Conservation (phyloP, 805 yeast genomes). For the Metschnikowia orientalis region DNA sequence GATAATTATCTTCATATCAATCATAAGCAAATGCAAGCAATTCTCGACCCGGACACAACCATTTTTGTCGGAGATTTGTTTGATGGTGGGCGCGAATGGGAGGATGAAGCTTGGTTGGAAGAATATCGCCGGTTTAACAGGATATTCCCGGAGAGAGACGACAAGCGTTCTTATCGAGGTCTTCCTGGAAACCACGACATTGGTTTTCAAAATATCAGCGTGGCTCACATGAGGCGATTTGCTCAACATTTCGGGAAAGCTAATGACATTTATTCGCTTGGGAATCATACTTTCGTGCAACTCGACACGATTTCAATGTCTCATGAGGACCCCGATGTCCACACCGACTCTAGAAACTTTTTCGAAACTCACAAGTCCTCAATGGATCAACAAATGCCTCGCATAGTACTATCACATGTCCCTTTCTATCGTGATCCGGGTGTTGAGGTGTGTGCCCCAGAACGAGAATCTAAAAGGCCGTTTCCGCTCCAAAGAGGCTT, state of each 20-base stretch:
- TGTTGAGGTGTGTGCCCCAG: constrained; percentile 65
- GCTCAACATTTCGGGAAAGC: constrained; percentile 70
- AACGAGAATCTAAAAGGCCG: constrained; percentile 58
- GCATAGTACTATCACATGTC: constrained; percentile 77
- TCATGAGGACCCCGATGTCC: constrained; percentile 43
- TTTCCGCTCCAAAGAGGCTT: constrained; percentile 73
- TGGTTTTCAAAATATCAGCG: constrained; percentile 78
- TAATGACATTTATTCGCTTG: constrained; percentile 48
- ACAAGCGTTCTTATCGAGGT: constrained; percentile 34
- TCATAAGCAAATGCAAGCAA: constrained; percentile 52
- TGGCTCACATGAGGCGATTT: constrained; percentile 58
- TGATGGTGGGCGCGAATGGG: constrained; percentile 94
- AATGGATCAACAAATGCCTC: constrained; percentile 41
- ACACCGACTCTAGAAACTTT: constrained; percentile 50
- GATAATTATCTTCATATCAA: constrained; percentile 82
- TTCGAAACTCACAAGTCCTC: constrained; percentile 32
- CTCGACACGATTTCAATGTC: constrained; percentile 83
- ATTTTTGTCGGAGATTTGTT: constrained; percentile 87
- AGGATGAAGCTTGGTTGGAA: constrained; percentile 57
- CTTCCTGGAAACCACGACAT: constrained; percentile 95
- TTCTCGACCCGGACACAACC: constrained; percentile 68
- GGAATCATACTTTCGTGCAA: constrained; percentile 68
- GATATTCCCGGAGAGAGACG: constrained; percentile 58
- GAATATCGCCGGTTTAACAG: constrained; percentile 66
- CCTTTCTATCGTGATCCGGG: constrained; percentile 74